These are phyloP conservation scores for Epichloe sp. DNA, from an alignment of 2,329 filamentous ascomycete genomes.

Conservation along the genomic window DNA sequence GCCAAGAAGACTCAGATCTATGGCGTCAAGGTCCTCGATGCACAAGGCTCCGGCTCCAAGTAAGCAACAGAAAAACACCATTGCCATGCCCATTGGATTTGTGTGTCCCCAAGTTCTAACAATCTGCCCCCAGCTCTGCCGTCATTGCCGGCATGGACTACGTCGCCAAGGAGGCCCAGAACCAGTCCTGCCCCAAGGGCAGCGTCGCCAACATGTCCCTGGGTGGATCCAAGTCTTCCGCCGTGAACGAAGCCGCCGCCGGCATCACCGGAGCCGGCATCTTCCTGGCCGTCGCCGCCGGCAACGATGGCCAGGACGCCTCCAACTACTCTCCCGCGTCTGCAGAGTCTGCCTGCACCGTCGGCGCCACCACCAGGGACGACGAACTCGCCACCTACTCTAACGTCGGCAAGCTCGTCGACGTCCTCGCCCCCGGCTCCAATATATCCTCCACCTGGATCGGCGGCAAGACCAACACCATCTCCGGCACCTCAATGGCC, in stretches of 20 bases:
- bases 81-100: too few relatives aligned
- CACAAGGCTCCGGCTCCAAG: constrained; percentile 22
- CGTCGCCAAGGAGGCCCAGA: constrained; percentile 22
- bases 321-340: constrained; percentile 31
- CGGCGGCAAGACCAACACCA: constrained; percentile 21
- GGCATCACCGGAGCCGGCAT: constrained; percentile 29
- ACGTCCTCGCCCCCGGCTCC: constrained; percentile 36
- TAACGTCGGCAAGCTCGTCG: constrained; percentile 34
- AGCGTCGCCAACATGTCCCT: constrained; percentile 42
- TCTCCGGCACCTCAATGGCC: constrained; percentile 32
- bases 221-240: constrained; percentile 29
- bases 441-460: constrained; percentile 32
- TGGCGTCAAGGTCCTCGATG: constrained; percentile 32
- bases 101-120: too few relatives aligned
- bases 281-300: constrained; percentile 42
- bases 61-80: constrained; percentile 16
- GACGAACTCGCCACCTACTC: constrained; percentile 32
- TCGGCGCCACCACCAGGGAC: constrained; percentile 28
- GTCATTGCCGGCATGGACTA: constrained; percentile 33
- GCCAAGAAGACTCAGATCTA: constrained; percentile 30
- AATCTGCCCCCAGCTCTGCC: constrained; percentile 16
- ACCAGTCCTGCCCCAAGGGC: constrained; percentile 26
- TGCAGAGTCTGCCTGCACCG: constrained; percentile 32
- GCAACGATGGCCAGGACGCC: constrained; percentile 33
- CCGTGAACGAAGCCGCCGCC: constrained; percentile 35